A percentile compares a stretch with the other conserved stretches of the same genome.
These are phyloP conservation scores for Eucalyptus marginata DNA, from an alignment of 345 rosid genomes.

Conservation along the genomic window DNA sequence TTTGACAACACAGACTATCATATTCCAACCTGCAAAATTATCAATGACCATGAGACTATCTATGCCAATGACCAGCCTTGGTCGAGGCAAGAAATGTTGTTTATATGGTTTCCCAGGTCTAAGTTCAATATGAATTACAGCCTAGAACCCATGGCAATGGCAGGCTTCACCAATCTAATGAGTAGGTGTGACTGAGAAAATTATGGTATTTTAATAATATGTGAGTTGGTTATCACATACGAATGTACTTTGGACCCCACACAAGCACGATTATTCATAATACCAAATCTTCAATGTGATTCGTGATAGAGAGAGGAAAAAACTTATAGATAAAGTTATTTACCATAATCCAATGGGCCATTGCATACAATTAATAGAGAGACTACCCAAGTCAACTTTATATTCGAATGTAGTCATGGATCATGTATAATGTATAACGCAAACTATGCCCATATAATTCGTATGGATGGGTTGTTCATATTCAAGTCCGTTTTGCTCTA, in stretches of 20 bases:
- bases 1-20: constrained; percentile 27
- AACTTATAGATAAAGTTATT: background rate
- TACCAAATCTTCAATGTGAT: background rate
- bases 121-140: background rate
- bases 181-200: background rate
- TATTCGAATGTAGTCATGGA: too few relatives aligned
- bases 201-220: background rate
- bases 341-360: constrained; percentile 48
- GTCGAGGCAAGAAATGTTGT: background rate
- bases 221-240: background rate
- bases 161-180: background rate
- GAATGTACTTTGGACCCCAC: background rate
- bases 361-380: background rate
- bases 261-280: background rate
- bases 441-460: background rate
- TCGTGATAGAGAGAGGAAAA: background rate
- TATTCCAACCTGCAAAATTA: constrained; percentile 42
- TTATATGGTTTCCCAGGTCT: background rate
- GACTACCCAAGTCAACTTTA: background rate
- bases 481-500: background rate
- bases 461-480: background rate
- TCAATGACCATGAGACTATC: background rate
- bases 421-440: background rate
- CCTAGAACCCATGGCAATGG: background rate
- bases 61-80: background rate